These are phyloP conservation scores for Epichloe glyceriae DNA, from an alignment of 2,329 filamentous ascomycete species.

Conservation along the genomic window DNA sequence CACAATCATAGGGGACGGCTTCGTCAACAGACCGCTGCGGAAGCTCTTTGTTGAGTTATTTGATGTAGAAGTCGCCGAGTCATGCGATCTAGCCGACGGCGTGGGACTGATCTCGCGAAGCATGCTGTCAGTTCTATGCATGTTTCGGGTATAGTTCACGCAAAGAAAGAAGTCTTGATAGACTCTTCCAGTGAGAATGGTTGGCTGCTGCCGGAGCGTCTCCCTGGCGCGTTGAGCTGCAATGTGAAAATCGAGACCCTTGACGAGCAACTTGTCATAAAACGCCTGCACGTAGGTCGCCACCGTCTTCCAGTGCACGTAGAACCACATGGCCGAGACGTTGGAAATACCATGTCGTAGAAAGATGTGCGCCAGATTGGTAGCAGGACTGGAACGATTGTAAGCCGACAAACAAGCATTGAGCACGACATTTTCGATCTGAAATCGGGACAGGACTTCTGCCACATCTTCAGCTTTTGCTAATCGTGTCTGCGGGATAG, in stretches of 20 bases:
- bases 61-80: constrained; percentile 12
- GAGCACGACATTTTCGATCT: constrained; percentile 17
- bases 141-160: constrained; percentile 16
- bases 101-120: constrained; percentile 11
- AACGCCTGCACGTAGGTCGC: constrained; percentile 16
- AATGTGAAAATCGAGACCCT: constrained; percentile 14
- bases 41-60: constrained; percentile 11
- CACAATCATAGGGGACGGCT: constrained; percentile 12
- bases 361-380: constrained; percentile 17
- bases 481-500: constrained; percentile 13
- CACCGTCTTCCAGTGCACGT: constrained; percentile 17
- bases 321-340: constrained; percentile 19
- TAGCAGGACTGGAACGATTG: constrained; percentile 12
- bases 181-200: constrained; percentile 9
- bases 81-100: constrained; percentile 12
- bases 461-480: constrained; percentile 13
- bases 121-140: constrained; percentile 8
- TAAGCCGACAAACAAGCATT: constrained; percentile 18
- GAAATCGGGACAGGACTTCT: constrained; percentile 11
- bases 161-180: constrained; percentile 19
- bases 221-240: constrained; percentile 17
- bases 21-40: constrained; percentile 9
- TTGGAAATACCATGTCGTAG: constrained; percentile 14
- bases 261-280: constrained; percentile 15
- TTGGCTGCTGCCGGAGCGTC: constrained; percentile 13